Evolutionary conservation across 768 basidiomycete species (phyloP).

Genomic region (Suillus tomentosus): DNA sequence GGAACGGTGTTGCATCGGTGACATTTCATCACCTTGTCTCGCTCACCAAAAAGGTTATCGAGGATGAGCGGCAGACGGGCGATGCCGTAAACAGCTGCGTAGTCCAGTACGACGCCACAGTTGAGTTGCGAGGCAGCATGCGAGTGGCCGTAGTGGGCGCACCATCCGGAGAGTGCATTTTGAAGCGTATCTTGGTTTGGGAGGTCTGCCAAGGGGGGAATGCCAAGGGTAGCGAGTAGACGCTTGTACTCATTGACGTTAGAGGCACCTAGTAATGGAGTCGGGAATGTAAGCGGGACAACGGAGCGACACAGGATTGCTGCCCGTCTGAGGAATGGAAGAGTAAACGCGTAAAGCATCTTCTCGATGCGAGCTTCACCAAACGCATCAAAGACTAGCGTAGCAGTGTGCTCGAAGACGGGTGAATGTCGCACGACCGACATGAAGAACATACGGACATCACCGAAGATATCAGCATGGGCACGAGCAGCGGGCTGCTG

Average conservation of each 20-base stretch:
- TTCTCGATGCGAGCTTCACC: conserved; percentile 86
- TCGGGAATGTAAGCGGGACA: conserved; percentile 63
- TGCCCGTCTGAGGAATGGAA: conserved; percentile 89
- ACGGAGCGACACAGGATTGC: conserved; percentile 83
- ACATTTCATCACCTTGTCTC: conserved; percentile 76
- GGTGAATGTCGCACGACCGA: conserved; percentile 89
- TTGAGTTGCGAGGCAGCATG: conserved; percentile 79
- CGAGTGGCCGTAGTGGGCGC: conserved; percentile 83
- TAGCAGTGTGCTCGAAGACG: conserved; percentile 83
- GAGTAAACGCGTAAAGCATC: conserved; percentile 81
- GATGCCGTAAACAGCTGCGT: conserved; percentile 80
- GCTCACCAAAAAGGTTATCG: conserved; percentile 79
- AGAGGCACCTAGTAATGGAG: conserved; percentile 40
- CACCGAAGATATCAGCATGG: conserved; percentile 78
- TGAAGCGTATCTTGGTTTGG: conserved; percentile 86
- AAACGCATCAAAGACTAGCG: conserved; percentile 74
- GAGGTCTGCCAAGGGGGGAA: conserved; percentile 78
- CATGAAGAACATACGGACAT: conserved; percentile 87
- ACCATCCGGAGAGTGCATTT: conserved; percentile 88
- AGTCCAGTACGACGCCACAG: conserved; percentile 80
- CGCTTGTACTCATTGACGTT: conserved; percentile 76
- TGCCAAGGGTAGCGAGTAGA: conserved; percentile 70
- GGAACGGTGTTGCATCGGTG: conserved; percentile 77
- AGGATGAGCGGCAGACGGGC: conserved; percentile 78
- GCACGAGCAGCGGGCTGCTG: conserved; percentile 44